These are phyloP conservation scores for Oryza glaberrima DNA, from an alignment of 176 grass and related monocot genomes.

Conservation along the genomic window DNA sequence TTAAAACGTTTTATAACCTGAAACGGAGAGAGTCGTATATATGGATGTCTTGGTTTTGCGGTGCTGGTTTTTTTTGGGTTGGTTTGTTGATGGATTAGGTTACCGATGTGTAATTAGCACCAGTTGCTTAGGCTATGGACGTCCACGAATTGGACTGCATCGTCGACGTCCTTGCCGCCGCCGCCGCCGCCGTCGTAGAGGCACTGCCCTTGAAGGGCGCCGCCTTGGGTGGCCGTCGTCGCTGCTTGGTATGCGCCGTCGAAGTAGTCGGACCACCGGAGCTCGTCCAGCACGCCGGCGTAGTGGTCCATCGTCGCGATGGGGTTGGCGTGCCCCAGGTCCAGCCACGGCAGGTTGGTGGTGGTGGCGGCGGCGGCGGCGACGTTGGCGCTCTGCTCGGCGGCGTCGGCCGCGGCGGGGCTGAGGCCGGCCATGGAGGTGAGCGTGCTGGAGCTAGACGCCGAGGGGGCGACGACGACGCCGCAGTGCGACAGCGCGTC, in stretches of 20 bases:
- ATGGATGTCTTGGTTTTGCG: background rate
- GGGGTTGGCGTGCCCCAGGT: constrained; percentile 33
- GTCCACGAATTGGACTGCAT: constrained; percentile 41
- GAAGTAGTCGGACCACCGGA: constrained; percentile 65
- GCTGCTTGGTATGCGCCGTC: constrained; percentile 52
- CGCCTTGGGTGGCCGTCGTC: constrained; percentile 13
- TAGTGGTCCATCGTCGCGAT: constrained; percentile 37
- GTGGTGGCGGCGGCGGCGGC: background rate
- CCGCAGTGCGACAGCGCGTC: constrained; percentile 40
- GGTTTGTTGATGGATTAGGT: background rate
- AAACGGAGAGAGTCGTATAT: no score
- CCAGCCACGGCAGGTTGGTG: constrained; percentile 38
- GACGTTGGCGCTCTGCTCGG: background rate
- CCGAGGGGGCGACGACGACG: constrained; percentile 6
- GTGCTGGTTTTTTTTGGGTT: background rate
- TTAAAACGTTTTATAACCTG: no score
- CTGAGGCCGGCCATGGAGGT: constrained; percentile 35
- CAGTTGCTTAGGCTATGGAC: constrained; percentile 53
- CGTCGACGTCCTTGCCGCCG: constrained; percentile 30
- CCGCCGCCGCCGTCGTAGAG: constrained; percentile 36
- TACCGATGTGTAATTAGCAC: constrained; percentile 36
- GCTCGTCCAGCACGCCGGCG: constrained; percentile 49
- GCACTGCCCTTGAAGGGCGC: constrained; percentile 46
- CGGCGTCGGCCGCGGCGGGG: background rate
- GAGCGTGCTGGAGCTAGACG: constrained; percentile 53